Conservation (phyloP, 192 early-diverging fungal species). For the Gigaspora rosea region DNA sequence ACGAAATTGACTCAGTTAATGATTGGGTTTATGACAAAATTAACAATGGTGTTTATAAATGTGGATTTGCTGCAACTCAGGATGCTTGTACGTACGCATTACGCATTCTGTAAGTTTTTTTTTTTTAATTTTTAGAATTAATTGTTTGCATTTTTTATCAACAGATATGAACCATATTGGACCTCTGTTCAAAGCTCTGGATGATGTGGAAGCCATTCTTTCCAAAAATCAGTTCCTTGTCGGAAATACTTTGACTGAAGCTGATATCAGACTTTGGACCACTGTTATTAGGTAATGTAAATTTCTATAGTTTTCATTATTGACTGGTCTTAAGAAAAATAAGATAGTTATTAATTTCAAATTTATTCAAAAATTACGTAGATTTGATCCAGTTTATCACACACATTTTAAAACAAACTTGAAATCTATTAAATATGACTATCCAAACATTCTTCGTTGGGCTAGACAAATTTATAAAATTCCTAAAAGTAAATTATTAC, state of each 20-base stretch:
- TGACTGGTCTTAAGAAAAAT: neutral
- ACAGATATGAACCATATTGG: constrained; percentile 72
- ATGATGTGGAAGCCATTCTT: constrained; percentile 82
- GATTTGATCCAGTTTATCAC: constrained; percentile 94
- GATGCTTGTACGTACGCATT: constrained; percentile 56
- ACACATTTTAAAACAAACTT: constrained; percentile 96
- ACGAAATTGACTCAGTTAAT: constrained; percentile 85
- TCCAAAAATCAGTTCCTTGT: constrained; percentile 73
- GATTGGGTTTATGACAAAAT: constrained; percentile 91
- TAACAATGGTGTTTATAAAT: constrained; percentile 97
- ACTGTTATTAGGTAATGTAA: constrained; percentile 69
- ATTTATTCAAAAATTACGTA: constrained; percentile 25
- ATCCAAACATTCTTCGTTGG: constrained; percentile 89
- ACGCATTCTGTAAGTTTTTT: neutral
- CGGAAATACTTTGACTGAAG: constrained; percentile 83
- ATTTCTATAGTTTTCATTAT: neutral
- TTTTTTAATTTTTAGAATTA: neutral
- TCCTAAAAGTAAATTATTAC: constrained; percentile 44
- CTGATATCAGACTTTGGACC: constrained; percentile 92
- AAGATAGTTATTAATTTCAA: neutral
- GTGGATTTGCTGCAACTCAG: constrained; percentile 90
- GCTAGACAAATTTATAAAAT: constrained; percentile 79
- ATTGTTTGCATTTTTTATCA: neutral
- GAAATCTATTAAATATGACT: constrained; percentile 82
- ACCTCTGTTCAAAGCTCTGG: constrained; percentile 76